Evolutionary conservation across 257 asterid species (phyloP).

Genomic region (Solanum dulcamara): DNA sequence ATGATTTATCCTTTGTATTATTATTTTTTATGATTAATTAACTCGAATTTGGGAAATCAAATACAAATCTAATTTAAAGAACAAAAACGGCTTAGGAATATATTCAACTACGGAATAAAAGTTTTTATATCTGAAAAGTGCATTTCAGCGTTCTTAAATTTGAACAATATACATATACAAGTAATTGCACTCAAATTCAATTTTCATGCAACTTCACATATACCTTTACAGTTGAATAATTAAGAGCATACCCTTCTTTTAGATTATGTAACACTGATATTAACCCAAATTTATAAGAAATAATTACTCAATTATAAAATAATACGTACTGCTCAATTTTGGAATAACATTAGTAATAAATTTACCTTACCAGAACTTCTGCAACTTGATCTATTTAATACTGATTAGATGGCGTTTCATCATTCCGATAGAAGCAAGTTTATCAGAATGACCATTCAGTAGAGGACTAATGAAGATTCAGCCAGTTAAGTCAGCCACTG

Average conservation of each 20-base stretch:
- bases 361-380: background rate
- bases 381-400: background rate
- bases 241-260: background rate
- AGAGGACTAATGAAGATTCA: background rate
- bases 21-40: no score
- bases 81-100: no score
- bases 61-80: no score
- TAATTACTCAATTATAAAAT: background rate
- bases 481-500: background rate
- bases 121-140: no score
- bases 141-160: no score
- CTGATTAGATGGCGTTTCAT: background rate
- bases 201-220: no score
- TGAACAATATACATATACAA: no score
- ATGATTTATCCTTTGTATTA: background rate
- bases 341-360: background rate
- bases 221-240: no score
- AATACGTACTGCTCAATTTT: background rate
- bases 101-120: no score
- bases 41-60: no score
- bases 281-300: background rate
- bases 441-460: background rate
- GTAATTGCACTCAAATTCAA: no score
- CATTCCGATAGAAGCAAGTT: background rate
- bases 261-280: background rate